Percentiles rank a stretch among this genome's conserved stretches.
phyloP scores from a whole-genome alignment of 352 stramenopile genomes.

The Phytophthora pseudosyringae region DNA sequence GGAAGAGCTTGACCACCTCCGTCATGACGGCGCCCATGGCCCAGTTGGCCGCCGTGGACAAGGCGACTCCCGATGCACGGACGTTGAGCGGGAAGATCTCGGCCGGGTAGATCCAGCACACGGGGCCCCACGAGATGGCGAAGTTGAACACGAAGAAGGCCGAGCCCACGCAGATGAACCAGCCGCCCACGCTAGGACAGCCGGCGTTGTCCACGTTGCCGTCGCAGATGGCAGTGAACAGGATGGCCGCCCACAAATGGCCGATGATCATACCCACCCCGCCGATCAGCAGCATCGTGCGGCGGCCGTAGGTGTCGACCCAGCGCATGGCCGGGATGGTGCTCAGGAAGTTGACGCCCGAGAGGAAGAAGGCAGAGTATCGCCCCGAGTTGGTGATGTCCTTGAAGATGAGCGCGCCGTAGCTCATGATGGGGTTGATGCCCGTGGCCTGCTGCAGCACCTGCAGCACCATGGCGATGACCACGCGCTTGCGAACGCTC shows the following conservation, averaged over 20 bases:
- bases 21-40: neutral
- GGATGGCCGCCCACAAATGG: constrained; percentile 41
- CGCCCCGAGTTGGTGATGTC: constrained; percentile 17
- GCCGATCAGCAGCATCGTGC: constrained; percentile 45
- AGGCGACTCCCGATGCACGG: constrained; percentile 15
- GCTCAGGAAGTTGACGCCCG: constrained; percentile 41
- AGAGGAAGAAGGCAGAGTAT: constrained; percentile 19
- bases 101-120: neutral
- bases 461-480: constrained; percentile 21
- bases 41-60: constrained; percentile 49
- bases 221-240: constrained; percentile 45
- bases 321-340: constrained; percentile 49
- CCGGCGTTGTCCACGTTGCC: constrained; percentile 35
- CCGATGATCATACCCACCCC: constrained; percentile 51
- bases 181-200: constrained; percentile 37
- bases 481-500: constrained; percentile 17
- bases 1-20: constrained; percentile 13
- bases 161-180: constrained; percentile 45
- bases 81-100: too few species aligned
- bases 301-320: constrained; percentile 49
- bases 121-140: constrained; percentile 49
- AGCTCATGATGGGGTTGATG: constrained; percentile 39
- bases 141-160: constrained; percentile 54
- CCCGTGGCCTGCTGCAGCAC: constrained; percentile 24
- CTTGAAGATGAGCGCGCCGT: constrained; percentile 15